Conservation (phyloP, 2,329 filamentous ascomycete species). For the Scorias spongiosa region DNA sequence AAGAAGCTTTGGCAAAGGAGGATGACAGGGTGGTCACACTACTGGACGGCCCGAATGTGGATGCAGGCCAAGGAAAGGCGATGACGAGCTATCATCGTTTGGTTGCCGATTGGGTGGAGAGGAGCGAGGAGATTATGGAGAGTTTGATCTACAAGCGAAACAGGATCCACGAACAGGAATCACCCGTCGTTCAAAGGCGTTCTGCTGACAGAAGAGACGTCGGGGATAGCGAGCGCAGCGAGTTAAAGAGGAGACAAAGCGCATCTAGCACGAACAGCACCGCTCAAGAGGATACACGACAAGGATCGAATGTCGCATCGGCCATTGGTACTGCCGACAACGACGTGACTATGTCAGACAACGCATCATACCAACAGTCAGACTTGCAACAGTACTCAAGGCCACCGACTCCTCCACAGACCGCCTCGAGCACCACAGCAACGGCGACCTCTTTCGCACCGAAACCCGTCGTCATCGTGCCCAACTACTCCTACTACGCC, state of each 20-base stretch:
- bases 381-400: neutral
- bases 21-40: constrained; percentile 36
- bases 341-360: neutral
- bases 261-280: neutral
- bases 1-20: constrained; percentile 35
- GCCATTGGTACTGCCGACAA: neutral
- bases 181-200: constrained; percentile 5
- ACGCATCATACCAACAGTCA: neutral
- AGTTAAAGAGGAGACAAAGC: neutral
- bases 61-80: constrained; percentile 21
- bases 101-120: constrained; percentile 52
- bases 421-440: constrained; percentile 1
- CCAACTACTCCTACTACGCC: constrained; percentile 64
- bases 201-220: neutral
- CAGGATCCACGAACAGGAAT: constrained; percentile 1
- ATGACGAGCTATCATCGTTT: constrained; percentile 44
- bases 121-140: constrained; percentile 53
- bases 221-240: neutral
- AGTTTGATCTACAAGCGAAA: constrained; percentile 17
- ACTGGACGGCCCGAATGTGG: constrained; percentile 32
- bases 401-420: constrained; percentile 3
- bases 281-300: neutral
- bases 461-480: constrained; percentile 49
- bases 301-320: too few species aligned
- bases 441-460: neutral